Conservation (phyloP, 495 filamentous ascomycete genomes). For the Lineolata rhizophorae region DNA sequence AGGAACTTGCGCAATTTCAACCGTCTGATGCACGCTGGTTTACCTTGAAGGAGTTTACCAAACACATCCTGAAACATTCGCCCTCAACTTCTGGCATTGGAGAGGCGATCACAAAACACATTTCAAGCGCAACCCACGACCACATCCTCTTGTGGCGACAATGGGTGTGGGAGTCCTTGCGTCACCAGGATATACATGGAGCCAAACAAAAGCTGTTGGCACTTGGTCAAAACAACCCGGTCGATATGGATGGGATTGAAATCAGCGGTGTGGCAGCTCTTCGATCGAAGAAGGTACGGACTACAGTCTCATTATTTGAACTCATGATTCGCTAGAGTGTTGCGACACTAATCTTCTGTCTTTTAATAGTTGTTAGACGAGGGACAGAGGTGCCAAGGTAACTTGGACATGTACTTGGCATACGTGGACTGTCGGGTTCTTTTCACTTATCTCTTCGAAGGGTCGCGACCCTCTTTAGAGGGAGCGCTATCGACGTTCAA, state of each 20-base stretch:
- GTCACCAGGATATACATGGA: not conserved
- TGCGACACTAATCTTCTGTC: not conserved
- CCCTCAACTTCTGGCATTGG: too few species aligned
- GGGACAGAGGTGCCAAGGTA: not conserved
- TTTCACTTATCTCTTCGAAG: not conserved
- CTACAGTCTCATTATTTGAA: not conserved
- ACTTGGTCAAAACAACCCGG: not conserved
- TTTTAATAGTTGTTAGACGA: not conserved
- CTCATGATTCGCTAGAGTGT: not conserved
- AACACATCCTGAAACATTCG: too few species aligned
- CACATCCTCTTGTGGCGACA: not conserved
- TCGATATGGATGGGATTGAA: too few species aligned
- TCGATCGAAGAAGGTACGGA: not conserved
- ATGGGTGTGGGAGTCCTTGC: constrained; percentile 1
- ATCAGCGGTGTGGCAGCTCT: too few species aligned
- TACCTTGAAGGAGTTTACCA: too few species aligned
- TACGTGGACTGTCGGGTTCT: not conserved
- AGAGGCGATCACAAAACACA: too few species aligned
- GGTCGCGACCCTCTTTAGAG: constrained; percentile 7
- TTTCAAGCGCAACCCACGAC: too few species aligned
- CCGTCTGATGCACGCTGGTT: too few species aligned
- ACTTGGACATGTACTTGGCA: not conserved
- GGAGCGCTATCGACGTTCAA: constrained; percentile 12
- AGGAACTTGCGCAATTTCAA: too few species aligned
- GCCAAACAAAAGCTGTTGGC: not conserved